Base-by-base conservation (phyloP, 202 grass and related monocot genomes). In the Sporobolus alterniflorus region DNA sequence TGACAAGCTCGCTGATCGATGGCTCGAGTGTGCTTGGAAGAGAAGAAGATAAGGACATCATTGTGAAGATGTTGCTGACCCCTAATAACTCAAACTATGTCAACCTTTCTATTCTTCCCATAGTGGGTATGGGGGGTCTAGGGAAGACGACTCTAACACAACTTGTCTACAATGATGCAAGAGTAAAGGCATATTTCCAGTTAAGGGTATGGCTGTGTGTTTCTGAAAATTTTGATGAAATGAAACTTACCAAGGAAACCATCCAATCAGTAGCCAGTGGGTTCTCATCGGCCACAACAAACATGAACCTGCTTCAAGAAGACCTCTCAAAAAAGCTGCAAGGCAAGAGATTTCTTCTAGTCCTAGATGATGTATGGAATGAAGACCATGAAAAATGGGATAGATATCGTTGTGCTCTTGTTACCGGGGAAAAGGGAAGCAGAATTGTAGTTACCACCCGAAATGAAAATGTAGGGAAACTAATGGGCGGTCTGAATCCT, bases 351-450 rank as follows among this genome's bases (percentile, higher is more conserved):
- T 97, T 92, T 85, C 87, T 97, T 75, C 94, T 97, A 62, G 89
- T 97, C 44, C 85, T 97, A 33, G 94, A 97, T 88, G 94, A 94
- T 56, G 85, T 97, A 22, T 97, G 94, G 94, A 97, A 94, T 40
- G 91, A 97, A 82, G 83, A 97, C 20, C 67, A 71, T 22, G 76
- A 72, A 79, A 94, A 90, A 65, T 97, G 94, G 94, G 32, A 78
- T 14, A 88, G 75, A 52, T 94, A 94, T 77, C 74, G 68, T 0
- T 57, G 70, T 81, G 87, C 91, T 79, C 62, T 94, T 36, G 2
- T 90, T 76, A 76, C 46, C 13, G 89, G 89, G 2, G 33, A 13
- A 30, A 79, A 52, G 26, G 91, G 82, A 80, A 97, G 91, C 71
- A 92, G 25, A 59, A 89, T 97, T 67, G 16, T 94, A 73, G 88